phyloP scores from a whole-genome alignment of 805 yeast species.

The Cyberlindnera mrakii region DNA sequence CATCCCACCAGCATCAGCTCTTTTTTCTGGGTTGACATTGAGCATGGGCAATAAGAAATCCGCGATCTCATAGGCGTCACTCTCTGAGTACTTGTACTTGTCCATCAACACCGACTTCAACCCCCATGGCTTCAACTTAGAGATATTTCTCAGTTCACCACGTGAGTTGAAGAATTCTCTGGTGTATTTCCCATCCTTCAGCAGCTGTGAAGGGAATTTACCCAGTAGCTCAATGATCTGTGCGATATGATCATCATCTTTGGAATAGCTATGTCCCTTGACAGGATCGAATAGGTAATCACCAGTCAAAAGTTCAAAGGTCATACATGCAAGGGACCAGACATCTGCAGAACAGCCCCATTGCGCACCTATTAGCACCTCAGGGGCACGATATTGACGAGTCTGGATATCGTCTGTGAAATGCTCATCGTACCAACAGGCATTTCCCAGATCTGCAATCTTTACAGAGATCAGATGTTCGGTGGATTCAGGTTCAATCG shows the following conservation, averaged over 20 bases:
- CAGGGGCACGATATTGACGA: slow-evolving; percentile 81
- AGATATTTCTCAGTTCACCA: slow-evolving; percentile 72
- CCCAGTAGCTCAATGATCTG: slow-evolving; percentile 86
- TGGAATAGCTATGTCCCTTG: slow-evolving; percentile 65
- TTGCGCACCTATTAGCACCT: slow-evolving; percentile 65
- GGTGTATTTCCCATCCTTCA: slow-evolving; percentile 56
- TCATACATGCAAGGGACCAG: slow-evolving; percentile 92
- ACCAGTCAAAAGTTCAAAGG: slow-evolving; percentile 89
- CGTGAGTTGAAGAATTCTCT: slow-evolving; percentile 57
- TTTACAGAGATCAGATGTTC: slow-evolving; percentile 64
- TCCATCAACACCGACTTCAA: slow-evolving; percentile 74
- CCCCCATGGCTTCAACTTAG: slow-evolving; percentile 85
- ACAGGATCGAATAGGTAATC: slow-evolving; percentile 90
- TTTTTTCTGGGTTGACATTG: slow-evolving; percentile 61
- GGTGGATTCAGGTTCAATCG: slow-evolving; percentile 4
- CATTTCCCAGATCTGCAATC: slow-evolving; percentile 82
- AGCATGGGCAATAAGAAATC: slow-evolving; percentile 85
- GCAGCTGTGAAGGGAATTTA: slow-evolving; percentile 51
- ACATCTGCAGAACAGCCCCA: slow-evolving; percentile 97
- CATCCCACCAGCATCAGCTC: slow-evolving; percentile 97
- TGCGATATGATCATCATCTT: slow-evolving; percentile 95
- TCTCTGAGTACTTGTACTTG: slow-evolving; percentile 68
- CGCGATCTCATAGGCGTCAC: slow-evolving; percentile 66
- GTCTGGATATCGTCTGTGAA: slow-evolving; percentile 70
- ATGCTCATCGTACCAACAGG: slow-evolving; percentile 63